Evolutionary conservation across 2,329 filamentous ascomycete species (phyloP).

Genomic region (Epichloe sibirici): DNA sequence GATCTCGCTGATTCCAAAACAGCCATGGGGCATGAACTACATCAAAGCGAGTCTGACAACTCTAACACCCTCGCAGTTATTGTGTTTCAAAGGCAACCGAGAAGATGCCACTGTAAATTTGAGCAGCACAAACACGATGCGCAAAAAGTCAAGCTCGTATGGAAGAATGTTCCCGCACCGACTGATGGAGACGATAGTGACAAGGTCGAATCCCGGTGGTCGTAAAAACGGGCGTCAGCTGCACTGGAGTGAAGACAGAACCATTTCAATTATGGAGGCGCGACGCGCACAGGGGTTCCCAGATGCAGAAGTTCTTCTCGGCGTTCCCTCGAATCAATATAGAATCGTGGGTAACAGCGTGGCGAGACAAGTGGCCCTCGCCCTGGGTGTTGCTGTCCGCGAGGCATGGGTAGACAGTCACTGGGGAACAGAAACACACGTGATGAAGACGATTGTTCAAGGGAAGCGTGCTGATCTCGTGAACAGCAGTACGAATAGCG

Average conservation of each 20-base stretch:
- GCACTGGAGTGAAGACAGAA: conserved; percentile 55
- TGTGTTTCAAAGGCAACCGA: conserved; percentile 10
- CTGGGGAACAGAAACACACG: background rate
- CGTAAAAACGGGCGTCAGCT: conserved; percentile 40
- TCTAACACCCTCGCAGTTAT: conserved; percentile 18
- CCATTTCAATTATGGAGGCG: conserved; percentile 53
- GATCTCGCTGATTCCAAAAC: conserved; percentile 45
- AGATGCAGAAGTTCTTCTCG: conserved; percentile 59
- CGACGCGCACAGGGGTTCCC: conserved; percentile 57
- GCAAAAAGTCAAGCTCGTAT: conserved; percentile 32
- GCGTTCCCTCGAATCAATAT: conserved; percentile 41
- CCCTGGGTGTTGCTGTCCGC: conserved; percentile 50
- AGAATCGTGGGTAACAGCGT: conserved; percentile 68
- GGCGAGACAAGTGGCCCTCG: conserved; percentile 52
- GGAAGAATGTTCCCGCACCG: conserved; percentile 37
- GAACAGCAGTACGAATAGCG: background rate
- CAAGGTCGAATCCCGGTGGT: conserved; percentile 37
- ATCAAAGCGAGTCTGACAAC: conserved; percentile 29
- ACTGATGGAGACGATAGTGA: conserved; percentile 53
- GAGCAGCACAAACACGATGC: background rate
- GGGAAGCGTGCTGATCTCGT: background rate
- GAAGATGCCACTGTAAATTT: background rate
- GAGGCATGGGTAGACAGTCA: conserved; percentile 33
- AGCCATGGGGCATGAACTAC: conserved; percentile 43
- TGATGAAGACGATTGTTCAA: background rate